phyloP scores from a whole-genome alignment of 805 yeast species.

The Candida golubevii region DNA sequence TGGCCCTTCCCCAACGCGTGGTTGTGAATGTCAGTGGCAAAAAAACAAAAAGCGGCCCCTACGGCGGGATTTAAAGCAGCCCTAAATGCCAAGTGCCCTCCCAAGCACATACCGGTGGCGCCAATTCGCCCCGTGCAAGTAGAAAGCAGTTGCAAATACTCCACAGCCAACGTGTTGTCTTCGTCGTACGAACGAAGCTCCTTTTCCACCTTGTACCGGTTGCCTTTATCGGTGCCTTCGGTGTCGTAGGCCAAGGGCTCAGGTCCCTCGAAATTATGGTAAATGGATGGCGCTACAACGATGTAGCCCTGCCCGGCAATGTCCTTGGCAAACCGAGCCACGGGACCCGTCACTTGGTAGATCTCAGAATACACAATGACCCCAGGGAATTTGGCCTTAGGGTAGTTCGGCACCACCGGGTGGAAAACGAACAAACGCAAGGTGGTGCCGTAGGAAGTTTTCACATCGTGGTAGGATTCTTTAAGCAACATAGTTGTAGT shows the following conservation, averaged over 20 bases:
- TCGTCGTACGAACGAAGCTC: constrained; percentile 72
- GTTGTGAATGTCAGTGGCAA: constrained; percentile 75
- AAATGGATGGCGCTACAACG: constrained; percentile 74
- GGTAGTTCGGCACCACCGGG: constrained; percentile 68
- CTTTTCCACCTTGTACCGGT: constrained; percentile 59
- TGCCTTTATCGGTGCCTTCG: constrained; percentile 74
- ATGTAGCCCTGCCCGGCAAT: constrained; percentile 79
- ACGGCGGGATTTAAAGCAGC: constrained; percentile 61
- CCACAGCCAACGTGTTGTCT: constrained; percentile 61
- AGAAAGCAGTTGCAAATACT: constrained; percentile 50
- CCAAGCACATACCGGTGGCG: constrained; percentile 84
- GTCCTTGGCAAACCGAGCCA: constrained; percentile 67
- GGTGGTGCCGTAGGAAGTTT: constrained; percentile 61
- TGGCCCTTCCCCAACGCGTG: constrained; percentile 60
- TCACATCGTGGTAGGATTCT: constrained; percentile 60
- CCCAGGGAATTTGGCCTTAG: constrained; percentile 77
- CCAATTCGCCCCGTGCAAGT: constrained; percentile 74
- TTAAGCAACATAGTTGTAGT: constrained; percentile 53
- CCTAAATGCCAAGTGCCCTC: constrained; percentile 77
- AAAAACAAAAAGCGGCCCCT: constrained; percentile 67
- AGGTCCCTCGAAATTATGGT: constrained; percentile 65
- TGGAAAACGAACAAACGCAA: constrained; percentile 63
- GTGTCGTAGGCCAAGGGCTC: constrained; percentile 66
- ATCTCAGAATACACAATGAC: constrained; percentile 77
- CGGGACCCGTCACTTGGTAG: constrained; percentile 82